Percentiles rank a stretch among this genome's conserved stretches.
phyloP scores from a whole-genome alignment of 2,329 filamentous ascomycete genomes.

The Epichloe bromicola region DNA sequence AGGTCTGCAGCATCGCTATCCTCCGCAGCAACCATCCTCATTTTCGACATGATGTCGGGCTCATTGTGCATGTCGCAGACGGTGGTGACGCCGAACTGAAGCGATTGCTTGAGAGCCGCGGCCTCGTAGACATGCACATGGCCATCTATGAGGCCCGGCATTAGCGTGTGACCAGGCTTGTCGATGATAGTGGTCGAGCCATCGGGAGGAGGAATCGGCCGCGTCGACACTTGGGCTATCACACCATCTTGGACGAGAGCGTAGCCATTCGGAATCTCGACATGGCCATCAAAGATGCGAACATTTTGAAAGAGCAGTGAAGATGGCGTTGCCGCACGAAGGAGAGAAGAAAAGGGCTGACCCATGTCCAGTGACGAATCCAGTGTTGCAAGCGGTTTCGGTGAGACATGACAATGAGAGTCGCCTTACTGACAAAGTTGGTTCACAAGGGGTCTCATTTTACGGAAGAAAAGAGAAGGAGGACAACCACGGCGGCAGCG shows the following conservation, averaged over 20 bases:
- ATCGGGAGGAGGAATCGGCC: conserved; percentile 6
- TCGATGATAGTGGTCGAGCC: conserved; percentile 19
- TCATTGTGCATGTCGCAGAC: conserved; percentile 36
- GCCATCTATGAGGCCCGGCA: conserved; percentile 37
- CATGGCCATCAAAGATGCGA: conserved; percentile 32
- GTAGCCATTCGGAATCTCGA: conserved; percentile 25
- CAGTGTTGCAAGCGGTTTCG: neutral
- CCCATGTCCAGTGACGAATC: conserved; percentile 1
- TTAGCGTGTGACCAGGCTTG: conserved; percentile 30
- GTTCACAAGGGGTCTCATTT: neutral
- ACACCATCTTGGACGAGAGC: conserved; percentile 27
- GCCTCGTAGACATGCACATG: conserved; percentile 33
- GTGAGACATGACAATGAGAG: neutral
- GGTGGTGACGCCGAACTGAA: conserved; percentile 38
- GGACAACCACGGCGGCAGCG: too few species aligned
- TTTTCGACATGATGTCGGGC: conserved; percentile 17
- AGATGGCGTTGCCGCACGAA: neutral
- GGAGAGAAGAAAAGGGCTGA: neutral
- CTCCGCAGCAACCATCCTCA: conserved; percentile 13
- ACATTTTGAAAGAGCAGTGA: conserved; percentile 14
- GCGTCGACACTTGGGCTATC: conserved; percentile 17
- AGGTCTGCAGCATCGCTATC: conserved; percentile 28
- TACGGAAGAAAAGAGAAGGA: neutral
- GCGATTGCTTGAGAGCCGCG: conserved; percentile 25
- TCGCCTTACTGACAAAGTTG: neutral